phyloP scores from a whole-genome alignment of 331 rosid species.

The Prunus yedoensis region DNA sequence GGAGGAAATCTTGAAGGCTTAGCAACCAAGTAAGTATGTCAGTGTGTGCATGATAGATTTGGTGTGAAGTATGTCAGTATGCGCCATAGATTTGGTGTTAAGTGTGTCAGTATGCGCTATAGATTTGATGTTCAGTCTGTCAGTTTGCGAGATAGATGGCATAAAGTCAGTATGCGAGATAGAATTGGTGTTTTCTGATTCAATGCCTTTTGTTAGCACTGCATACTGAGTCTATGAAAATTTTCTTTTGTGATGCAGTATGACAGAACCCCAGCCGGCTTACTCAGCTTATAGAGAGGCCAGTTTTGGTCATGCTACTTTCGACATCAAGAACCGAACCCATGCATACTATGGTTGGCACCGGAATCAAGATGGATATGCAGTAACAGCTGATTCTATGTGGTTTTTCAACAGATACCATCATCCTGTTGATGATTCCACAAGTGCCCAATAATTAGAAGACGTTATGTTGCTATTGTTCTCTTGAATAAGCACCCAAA shows the following conservation, averaged over 20 bases:
- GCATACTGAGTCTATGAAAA: background rate
- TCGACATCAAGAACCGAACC: slow-evolving; percentile 43
- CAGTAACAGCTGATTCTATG: slow-evolving; percentile 40
- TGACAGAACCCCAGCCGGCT: slow-evolving; percentile 46
- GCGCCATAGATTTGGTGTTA: no score
- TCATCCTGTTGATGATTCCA: slow-evolving; percentile 26
- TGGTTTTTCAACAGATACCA: slow-evolving; percentile 13
- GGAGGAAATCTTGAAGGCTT: background rate
- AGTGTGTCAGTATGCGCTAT: no score
- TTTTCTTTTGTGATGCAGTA: slow-evolving; percentile 25
- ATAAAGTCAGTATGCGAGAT: no score
- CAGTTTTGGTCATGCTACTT: slow-evolving; percentile 51
- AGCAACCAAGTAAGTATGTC: slow-evolving; percentile 31
- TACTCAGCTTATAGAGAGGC: slow-evolving; percentile 60
- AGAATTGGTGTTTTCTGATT: background rate
- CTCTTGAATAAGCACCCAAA: background rate
- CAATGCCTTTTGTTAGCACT: background rate
- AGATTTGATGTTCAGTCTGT: no score
- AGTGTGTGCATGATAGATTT: background rate
- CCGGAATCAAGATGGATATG: slow-evolving; percentile 40
- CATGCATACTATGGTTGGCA: slow-evolving; percentile 55
- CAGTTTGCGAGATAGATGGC: no score
- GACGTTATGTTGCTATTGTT: background rate
- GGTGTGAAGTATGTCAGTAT: no score
- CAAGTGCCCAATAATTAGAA: background rate